Evolutionary conservation across 1,284 basidiomycete species (phyloP).

Genomic region (Caloboletus firmus): DNA sequence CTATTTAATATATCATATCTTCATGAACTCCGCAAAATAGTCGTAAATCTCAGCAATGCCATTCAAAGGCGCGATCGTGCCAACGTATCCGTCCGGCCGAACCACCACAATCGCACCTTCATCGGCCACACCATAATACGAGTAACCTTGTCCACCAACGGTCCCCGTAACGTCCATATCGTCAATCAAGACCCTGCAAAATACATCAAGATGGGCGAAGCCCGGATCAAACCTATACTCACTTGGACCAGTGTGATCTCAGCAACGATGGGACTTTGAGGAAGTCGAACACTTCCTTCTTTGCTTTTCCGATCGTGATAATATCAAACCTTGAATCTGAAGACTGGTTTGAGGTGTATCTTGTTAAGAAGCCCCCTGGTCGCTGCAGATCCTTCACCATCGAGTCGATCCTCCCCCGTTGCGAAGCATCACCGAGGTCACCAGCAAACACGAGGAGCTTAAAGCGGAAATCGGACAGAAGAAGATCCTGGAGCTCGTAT

Average conservation of each 20-base stretch:
- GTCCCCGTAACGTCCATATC: constrained; percentile 40
- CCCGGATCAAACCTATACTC: constrained; percentile 5
- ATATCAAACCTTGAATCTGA: constrained; percentile 49
- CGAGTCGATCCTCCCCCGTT: constrained; percentile 41
- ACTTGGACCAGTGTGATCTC: constrained; percentile 70
- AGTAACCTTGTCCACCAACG: constrained; percentile 48
- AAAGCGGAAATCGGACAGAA: constrained; percentile 70
- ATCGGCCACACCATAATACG: constrained; percentile 55
- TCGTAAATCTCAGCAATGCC: constrained; percentile 43
- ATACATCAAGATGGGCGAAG: constrained; percentile 1
- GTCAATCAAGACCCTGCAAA: constrained; percentile 49
- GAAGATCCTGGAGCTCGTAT: constrained; percentile 66
- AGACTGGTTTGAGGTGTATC: constrained; percentile 25
- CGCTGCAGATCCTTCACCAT: constrained; percentile 47
- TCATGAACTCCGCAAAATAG: constrained; percentile 52
- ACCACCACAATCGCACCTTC: constrained; percentile 65
- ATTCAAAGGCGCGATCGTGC: constrained; percentile 53
- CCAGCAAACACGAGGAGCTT: constrained; percentile 74
- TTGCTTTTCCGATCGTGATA: constrained; percentile 49
- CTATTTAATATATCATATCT: too few species aligned
- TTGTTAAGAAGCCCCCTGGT: constrained; percentile 41
- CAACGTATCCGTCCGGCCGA: constrained; percentile 76
- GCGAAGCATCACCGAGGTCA: constrained; percentile 43
- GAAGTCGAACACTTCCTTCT: constrained; percentile 48
- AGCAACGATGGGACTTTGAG: constrained; percentile 51